Evolutionary conservation across 2,329 filamentous ascomycete genomes (phyloP), one percentile per base, ranked within the genome.

Genomic region (Xylaria sp.): DNA sequence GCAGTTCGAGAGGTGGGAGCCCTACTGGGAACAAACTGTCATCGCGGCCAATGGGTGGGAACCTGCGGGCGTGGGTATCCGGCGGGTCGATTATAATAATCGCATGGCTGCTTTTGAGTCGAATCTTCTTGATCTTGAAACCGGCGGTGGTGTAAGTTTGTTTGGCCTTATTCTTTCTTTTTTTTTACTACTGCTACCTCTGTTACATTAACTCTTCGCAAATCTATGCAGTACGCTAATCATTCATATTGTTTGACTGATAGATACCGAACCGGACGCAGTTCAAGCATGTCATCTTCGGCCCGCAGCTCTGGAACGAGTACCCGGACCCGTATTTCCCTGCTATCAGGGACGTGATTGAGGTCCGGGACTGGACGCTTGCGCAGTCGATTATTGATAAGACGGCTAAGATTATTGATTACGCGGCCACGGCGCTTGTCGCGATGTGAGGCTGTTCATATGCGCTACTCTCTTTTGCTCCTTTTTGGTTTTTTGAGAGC

Each of bases 231-330:
- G 12, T 49, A 40, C 21, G 31, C 37, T 61, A 28, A 63, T 28
- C 21, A 33, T 49, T n/a, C n/a, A n/a, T n/a, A n/a, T n/a, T n/a
- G n/a, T 2, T 38, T 40, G 5, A 28, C 47, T 62, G 23, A 60
- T 59, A 93, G 90, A 85, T 96, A 4, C 91, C 92, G 40, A 92
- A 92, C 70, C 89, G 94, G 67, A 91, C 91, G 4, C 95, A 98
- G 78, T 99, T 93, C 83, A 97, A 96, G 77, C 95, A 97, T 77
- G 85, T 96, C 72, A 80, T 99, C 60, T 96, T 94, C 74, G 94
- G 91, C 1, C 95, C 95, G 0, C 87, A 92, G 72, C 80, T 87
- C 2, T 94, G 92, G 89, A 89, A 88, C 35, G 87, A 84, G 38
- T 85, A 89, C 68, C 85, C 90, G 33, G 84, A 85, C 59, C 85